These are phyloP conservation scores for Artemisia tridentata DNA, from an alignment of 129 eudicot genomes.

Conservation along the genomic window DNA sequence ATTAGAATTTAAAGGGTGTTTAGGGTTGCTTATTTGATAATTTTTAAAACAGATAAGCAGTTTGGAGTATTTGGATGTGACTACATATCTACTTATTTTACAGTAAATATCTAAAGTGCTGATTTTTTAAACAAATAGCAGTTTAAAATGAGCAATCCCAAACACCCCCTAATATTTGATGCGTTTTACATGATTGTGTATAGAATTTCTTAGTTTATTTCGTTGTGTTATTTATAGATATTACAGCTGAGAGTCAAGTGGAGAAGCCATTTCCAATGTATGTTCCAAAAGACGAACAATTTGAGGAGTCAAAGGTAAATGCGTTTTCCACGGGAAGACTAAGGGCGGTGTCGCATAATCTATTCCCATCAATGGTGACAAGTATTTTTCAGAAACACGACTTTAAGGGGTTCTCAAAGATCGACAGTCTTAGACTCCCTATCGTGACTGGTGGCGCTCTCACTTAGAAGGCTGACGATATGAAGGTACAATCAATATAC, in stretches of 20 bases:
- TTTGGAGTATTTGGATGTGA: neutral
- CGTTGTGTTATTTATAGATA: conserved; percentile 36
- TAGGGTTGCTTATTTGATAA: too few species aligned
- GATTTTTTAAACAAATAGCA: too few species aligned
- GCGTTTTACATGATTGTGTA: neutral
- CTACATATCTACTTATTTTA: too few species aligned
- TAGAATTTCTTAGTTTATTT: neutral
- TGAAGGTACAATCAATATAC: conserved; percentile 46
- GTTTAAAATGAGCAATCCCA: too few species aligned
- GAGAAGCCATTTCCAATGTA: conserved; percentile 93
- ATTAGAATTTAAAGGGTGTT: neutral
- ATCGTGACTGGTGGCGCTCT: conserved; percentile 73
- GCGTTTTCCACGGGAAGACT: conserved; percentile 82
- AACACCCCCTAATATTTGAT: neutral
- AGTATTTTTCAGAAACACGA: conserved; percentile 78
- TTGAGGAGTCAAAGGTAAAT: conserved; percentile 77
- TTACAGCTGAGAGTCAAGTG: conserved; percentile 67
- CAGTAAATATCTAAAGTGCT: too few species aligned
- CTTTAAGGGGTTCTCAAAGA: conserved; percentile 78
- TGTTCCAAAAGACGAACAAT: conserved; percentile 95
- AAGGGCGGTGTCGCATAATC: conserved; percentile 70
- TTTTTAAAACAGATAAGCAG: too few species aligned
- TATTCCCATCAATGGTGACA: conserved; percentile 70
- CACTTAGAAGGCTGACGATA: conserved; percentile 71
- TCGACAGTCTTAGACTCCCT: conserved; percentile 83